These are phyloP conservation scores for Penicillium thymicola DNA, from an alignment of 2,329 filamentous ascomycete species.

Conservation along the genomic window DNA sequence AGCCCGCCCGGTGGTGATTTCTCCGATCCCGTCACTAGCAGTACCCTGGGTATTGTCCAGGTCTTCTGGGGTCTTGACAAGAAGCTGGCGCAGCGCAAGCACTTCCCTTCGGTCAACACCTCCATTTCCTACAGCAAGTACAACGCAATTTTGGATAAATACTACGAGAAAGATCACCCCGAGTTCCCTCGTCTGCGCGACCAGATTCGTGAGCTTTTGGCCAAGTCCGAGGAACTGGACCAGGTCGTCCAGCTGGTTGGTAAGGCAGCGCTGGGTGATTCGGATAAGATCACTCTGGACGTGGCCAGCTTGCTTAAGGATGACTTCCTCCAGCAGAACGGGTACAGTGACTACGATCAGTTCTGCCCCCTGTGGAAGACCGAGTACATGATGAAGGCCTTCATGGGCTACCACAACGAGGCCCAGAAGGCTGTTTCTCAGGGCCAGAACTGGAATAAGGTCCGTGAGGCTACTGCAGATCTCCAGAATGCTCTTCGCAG, in stretches of 20 bases:
- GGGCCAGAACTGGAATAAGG: slow-evolving; percentile 87
- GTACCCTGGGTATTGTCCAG: slow-evolving; percentile 94
- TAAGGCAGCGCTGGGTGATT: slow-evolving; percentile 92
- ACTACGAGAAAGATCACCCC: slow-evolving; percentile 88
- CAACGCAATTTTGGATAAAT: slow-evolving; percentile 80
- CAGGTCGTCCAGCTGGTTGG: slow-evolving; percentile 98
- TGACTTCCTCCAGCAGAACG: slow-evolving; percentile 98
- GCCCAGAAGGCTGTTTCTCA: slow-evolving; percentile 91
- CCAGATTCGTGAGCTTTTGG: slow-evolving; percentile 87
- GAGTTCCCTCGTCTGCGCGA: slow-evolving; percentile 92
- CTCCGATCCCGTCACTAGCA: slow-evolving; percentile 92
- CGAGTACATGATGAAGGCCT: slow-evolving; percentile 99
- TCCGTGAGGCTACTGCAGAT: slow-evolving; percentile 83
- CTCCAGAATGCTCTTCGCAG: slow-evolving; percentile 79
- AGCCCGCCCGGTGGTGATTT: slow-evolving; percentile 98
- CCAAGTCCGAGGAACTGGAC: slow-evolving; percentile 94
- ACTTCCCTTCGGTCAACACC: slow-evolving; percentile 99
- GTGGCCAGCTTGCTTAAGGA: slow-evolving; percentile 91
- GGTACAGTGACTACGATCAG: slow-evolving; percentile 98
- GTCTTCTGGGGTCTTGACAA: slow-evolving; percentile 99
- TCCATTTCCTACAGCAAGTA: slow-evolving; percentile 96
- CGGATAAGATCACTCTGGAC: slow-evolving; percentile 97
- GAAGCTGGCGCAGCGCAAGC: slow-evolving; percentile 97
- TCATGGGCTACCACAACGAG: slow-evolving; percentile 98
- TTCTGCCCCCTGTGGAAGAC: slow-evolving; percentile 99